A percentile compares a stretch with the other conserved stretches of the same genome.
Conservation (phyloP, 345 rosid species). For the Arabidopsis suecica region DNA sequence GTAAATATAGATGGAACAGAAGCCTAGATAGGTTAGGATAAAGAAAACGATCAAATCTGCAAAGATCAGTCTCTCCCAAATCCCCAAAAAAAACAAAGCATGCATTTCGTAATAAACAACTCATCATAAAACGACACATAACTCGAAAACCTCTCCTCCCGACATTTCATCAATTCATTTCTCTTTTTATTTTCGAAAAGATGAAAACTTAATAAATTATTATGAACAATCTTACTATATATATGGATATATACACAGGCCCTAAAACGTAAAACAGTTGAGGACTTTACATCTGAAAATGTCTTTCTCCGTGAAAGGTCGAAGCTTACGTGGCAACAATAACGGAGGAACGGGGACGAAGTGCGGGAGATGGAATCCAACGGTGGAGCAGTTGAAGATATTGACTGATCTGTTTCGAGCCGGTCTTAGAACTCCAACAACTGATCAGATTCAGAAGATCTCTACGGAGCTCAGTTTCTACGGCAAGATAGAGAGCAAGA, state of each 20-base stretch:
- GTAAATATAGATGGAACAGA: conserved; percentile 26
- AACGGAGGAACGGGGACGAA: conserved; percentile 62
- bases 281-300: conserved; percentile 22
- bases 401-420: conserved; percentile 86
- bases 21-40: conserved; percentile 28
- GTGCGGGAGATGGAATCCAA: conserved; percentile 98
- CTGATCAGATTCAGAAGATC: conserved; percentile 94
- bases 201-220: neutral
- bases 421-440: conserved; percentile 90
- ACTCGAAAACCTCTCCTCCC: conserved; percentile 43
- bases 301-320: conserved; percentile 62
- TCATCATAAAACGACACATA: conserved; percentile 46
- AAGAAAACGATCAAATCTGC: conserved; percentile 48
- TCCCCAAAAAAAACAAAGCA: conserved; percentile 46
- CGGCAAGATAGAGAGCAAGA: conserved; percentile 97
- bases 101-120: conserved; percentile 48
- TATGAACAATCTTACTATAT: conserved; percentile 1
- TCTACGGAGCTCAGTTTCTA: conserved; percentile 87
- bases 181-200: neutral
- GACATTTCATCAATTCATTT: conserved; percentile 30
- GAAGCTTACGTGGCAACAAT: conserved; percentile 44
- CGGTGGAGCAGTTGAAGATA: conserved; percentile 84
- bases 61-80: conserved; percentile 44
- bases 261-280: conserved; percentile 31
- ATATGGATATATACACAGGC: conserved; percentile 12